Evolutionary conservation across 495 filamentous ascomycete genomes (phyloP).

Genomic region (Penicillium daleae): DNA sequence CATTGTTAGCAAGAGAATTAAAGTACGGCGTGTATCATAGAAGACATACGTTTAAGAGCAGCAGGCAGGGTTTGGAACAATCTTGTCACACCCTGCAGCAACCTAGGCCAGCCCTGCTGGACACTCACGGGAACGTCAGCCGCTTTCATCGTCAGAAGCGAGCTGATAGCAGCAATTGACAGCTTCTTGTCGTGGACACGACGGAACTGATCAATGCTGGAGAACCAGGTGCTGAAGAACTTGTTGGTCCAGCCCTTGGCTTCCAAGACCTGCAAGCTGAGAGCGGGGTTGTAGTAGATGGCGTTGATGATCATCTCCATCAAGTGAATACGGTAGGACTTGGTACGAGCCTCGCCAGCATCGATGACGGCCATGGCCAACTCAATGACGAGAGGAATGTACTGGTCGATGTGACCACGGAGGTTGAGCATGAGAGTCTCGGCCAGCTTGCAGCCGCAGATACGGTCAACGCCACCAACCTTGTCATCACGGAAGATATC

Average conservation of each 20-base stretch:
- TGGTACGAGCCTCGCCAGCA: conserved; percentile 69
- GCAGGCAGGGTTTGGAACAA: conserved; percentile 90
- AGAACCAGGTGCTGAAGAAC: conserved; percentile 98
- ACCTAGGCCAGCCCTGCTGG: conserved; percentile 93
- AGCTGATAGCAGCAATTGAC: conserved; percentile 88
- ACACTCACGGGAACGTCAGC: conserved; percentile 84
- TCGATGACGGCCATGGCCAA: conserved; percentile 84
- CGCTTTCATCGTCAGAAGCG: conserved; percentile 74
- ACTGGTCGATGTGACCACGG: conserved; percentile 84
- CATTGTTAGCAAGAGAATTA: conserved; percentile 22
- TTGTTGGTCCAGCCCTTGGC: conserved; percentile 97
- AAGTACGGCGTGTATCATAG: background rate
- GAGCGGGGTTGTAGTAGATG: conserved; percentile 91
- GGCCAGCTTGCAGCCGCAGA: conserved; percentile 98
- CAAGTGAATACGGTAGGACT: conserved; percentile 90
- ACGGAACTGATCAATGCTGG: conserved; percentile 89
- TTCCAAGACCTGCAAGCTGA: conserved; percentile 84
- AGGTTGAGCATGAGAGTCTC: conserved; percentile 97
- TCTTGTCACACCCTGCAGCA: conserved; percentile 86
- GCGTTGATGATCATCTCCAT: conserved; percentile 99
- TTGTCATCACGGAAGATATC: conserved; percentile 82
- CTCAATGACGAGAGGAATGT: conserved; percentile 82
- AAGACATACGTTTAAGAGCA: conserved; percentile 74
- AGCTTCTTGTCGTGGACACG: conserved; percentile 98
- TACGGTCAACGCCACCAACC: conserved; percentile 91